Evolutionary conservation across 2,329 filamentous ascomycete genomes (phyloP).

Genomic region (Trichophyton simii): DNA sequence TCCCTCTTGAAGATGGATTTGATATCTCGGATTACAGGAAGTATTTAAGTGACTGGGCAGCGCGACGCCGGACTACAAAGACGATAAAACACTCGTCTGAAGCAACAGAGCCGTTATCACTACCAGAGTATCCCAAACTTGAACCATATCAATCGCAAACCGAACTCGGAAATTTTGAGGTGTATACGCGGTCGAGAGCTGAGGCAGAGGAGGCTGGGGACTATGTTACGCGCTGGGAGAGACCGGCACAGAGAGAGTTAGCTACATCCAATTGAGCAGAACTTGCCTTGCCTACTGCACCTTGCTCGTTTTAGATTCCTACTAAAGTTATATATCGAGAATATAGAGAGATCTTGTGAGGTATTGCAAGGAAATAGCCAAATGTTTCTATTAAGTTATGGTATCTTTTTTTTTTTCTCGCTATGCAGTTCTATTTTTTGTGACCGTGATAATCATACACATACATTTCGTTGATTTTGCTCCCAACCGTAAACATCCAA

Average conservation of each 20-base stretch:
- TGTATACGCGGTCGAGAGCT: background rate
- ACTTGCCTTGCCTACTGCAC: background rate
- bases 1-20: slow-evolving; percentile 7
- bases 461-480: background rate
- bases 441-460: background rate
- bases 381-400: background rate
- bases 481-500: background rate
- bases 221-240: slow-evolving; percentile 9
- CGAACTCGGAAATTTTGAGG: background rate
- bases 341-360: background rate
- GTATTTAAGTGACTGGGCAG: slow-evolving; percentile 6
- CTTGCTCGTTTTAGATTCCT: background rate
- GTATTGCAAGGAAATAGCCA: background rate
- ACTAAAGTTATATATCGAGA: background rate
- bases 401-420: background rate
- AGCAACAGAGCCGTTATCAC: background rate
- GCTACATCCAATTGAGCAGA: background rate
- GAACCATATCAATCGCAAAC: background rate
- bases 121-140: background rate
- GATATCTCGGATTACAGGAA: slow-evolving; percentile 5
- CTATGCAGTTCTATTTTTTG: background rate
- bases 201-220: background rate
- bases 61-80: slow-evolving; percentile 4
- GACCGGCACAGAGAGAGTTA: slow-evolving; percentile 2
- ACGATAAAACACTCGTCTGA: slow-evolving; percentile 9